Base-by-base conservation (phyloP, 2,329 filamentous ascomycete species). In the Fusarium sp. region DNA sequence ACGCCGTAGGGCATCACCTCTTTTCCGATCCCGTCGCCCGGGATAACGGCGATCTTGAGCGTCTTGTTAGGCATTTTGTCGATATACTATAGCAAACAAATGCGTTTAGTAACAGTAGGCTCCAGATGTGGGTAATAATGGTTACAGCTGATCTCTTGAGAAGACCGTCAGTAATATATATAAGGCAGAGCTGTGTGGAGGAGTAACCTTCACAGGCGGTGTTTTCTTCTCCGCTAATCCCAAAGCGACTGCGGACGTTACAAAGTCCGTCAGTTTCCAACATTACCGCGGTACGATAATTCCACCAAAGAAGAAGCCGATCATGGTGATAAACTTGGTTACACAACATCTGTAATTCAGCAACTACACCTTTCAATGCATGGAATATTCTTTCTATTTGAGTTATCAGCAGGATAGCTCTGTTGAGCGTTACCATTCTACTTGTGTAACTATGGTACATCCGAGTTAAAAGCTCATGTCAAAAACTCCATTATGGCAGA, bases 11-110 rank as follows among this genome's bases (percentile, higher is more conserved):
- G 77, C 72, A 89, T 84, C 10, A 91, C 88, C 72, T 91, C 88
- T 1, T 82, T 82, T 2, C 88, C 88, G 57, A 91, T 90, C 49
- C 88, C 88, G 68, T 91, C 88, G 8, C 85, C 88, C 0, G 87
- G 86, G 50, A 91, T 88, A 27, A 80, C 82, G n/a, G 87, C 87
- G 58, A 89, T 86, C 9, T 55, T 70, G 46, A 73, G 51, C 7
- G 60, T 29, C 38, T 69, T 70, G 3, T 35, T 9, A 8, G 61
- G 80, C 61, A 88, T 75, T 4, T 2, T 15, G 14, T 15, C n/a
- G 11, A 10, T 17, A 19, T 5, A 23, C 9, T 10, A 10, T 7
- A 4, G 8, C 4, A 10, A 10, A 9, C 4, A 10, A 27, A 27
- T 4, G n/a, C n/a, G 25, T 27, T 27, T 27, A 3, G 29, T 11